Evolutionary conservation across 805 yeast species (phyloP), one percentile per base, ranked within the genome.

Genomic region (Priceomyces carsonii): DNA sequence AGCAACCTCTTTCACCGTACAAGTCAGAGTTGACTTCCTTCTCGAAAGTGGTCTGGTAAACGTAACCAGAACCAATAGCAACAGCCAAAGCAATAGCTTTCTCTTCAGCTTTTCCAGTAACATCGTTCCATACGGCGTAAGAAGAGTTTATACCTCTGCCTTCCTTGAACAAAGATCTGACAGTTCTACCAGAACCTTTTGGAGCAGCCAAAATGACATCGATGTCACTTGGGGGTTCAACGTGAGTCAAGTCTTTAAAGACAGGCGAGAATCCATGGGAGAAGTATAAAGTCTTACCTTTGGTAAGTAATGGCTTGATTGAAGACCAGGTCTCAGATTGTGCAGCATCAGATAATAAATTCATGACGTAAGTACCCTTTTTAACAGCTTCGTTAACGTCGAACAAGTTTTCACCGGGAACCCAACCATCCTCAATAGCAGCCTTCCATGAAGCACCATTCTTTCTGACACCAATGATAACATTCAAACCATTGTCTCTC

Each of bases 81-180:
- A 93, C 95, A 50, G 98, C 97, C 63, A 93, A 73, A 57, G 99
- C 99, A 73, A 89, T 83, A 49, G 98, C 96, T 75, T 86, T 90
- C 81, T 93, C 99, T 75, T 91, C 95, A 58, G 99, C 99, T 77
- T 87, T 87, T 75, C 99, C 98, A 59, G 96, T 71, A 51, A 91
- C 97, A 69, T 93, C 97, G 75, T 93, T 95, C 96, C 96, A 93
- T 67, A 93, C 96, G 55, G 99, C 99, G 75, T 87, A 93, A 39
- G 98, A 91, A 36, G 99, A 93, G 91, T 93, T 93, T 71, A 93
- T 93, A 80, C 99, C 99, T 76, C 99, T 90, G 69, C 99, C 99
- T 79, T 93, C 99, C 79, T 93, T 91, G 93, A 93, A 93, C 62
- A 93, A 77, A 47, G 98, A 84, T 81, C 99, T 87, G 56, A 93